phyloP scores from a whole-genome alignment of 2,329 filamentous ascomycete species.

The Pleomassaria siparia region DNA sequence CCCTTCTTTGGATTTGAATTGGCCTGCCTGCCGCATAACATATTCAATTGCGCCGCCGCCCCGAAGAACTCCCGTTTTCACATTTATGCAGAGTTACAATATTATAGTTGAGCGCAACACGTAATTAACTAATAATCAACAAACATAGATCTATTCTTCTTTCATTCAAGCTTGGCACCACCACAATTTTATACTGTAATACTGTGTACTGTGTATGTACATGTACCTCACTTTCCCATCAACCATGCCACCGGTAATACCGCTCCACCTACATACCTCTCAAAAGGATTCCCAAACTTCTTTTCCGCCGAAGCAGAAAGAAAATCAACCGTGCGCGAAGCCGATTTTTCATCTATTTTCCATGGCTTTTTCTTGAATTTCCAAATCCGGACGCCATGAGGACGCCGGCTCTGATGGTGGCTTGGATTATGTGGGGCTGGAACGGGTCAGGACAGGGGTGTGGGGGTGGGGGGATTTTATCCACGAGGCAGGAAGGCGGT shows the following conservation, averaged over 20 bases:
- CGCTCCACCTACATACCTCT: background rate
- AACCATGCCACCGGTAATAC: background rate
- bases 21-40: too few relatives aligned
- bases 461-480: background rate
- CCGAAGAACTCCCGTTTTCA: too few relatives aligned
- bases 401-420: constrained; percentile 10
- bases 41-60: too few relatives aligned
- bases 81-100: too few relatives aligned
- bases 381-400: constrained; percentile 5
- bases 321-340: constrained; percentile 4
- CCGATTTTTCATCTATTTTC: constrained; percentile 15
- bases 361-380: constrained; percentile 4
- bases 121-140: too few relatives aligned
- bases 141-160: too few relatives aligned
- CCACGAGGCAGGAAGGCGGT: background rate
- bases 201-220: too few relatives aligned
- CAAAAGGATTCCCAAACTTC: constrained; percentile 1
- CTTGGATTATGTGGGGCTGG: constrained; percentile 1
- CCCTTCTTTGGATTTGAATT: too few relatives aligned
- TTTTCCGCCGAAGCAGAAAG: background rate
- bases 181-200: too few relatives aligned
- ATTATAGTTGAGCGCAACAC: too few relatives aligned
- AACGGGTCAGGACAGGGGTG: background rate
- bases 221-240: too few relatives aligned
- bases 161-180: too few relatives aligned